Base-by-base conservation (phyloP, 768 basidiomycete species). In the Chalciporus chontae region DNA sequence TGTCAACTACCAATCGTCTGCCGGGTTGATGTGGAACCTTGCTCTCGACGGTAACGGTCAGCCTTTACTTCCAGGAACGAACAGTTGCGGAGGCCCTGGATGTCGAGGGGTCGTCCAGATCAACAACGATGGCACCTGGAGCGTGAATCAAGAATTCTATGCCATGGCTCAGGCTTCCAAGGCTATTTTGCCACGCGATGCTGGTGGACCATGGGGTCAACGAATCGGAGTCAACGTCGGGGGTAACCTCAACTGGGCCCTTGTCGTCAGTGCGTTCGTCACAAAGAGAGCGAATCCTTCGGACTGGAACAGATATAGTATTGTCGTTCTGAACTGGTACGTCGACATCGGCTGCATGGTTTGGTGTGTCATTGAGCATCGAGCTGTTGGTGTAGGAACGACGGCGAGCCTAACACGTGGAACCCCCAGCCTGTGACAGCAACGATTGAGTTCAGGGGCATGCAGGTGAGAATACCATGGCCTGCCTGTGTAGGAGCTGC, bases 71-170 rank as follows among this genome's bases (percentile, higher is more conserved):
- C 84, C 85, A 0, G 81, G 83, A 6, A 79, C 81, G 2, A 70
- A 70, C 47, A 85, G 82, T 50, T 90, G 87, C 52, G 73, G 73
- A 2, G 76, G 76, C 4, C 34, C 34, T 36, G 83, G 84, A 14
- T 90, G 87, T 59, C 76, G 87, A 13, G 77, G 79, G 3, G 74
- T 90, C 5, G 84, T 77, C 5, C 82, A 83, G 7, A 76, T 89
- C 43, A 84, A 85, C 57, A 79, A 68, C 56, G 78, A 79, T 45
- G 83, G 82, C 8, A 76, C 72, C 51, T 87, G 80, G 66, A 76
- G 70, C 21, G 70, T 82, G 19, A 89, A 90, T 63, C 83, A 89
- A 64, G 87, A 89, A 67, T 90, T 84, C 67, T 88, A 85, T 50
- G 67, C 81, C 0, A 84, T 89, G 80, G 85, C 83, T 1, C 85